Base-by-base conservation (phyloP, 2,329 filamentous ascomycete species). In the Aureobasidium sp. region DNA sequence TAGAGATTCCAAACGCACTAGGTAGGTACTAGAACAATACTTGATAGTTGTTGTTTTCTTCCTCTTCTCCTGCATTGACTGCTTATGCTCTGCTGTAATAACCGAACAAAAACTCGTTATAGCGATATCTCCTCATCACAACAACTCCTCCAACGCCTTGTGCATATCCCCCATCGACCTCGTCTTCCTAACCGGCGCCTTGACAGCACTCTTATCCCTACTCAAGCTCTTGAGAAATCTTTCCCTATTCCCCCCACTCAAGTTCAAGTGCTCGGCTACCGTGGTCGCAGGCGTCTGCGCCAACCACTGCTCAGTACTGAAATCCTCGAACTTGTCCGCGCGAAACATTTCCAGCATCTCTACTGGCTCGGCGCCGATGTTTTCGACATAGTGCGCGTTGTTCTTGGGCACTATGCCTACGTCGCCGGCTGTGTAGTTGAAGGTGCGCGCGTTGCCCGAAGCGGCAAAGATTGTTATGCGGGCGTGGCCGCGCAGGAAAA, bases 361-460 rank as follows among this genome's bases (percentile, higher is more conserved):
- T 2, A 92, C 74, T 20, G 87, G 83, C 71, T 91, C 87, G 53
- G 89, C 84, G n/a, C 88, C 86, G 5, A 90, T 84, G 68, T 91
- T 91, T 79, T 93, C 88, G 60, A 93, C 87, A 70, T 90, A 92
- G 70, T 92, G 88, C 3, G 87, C 89, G 80, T 89, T 90, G 70
- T 89, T 90, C 69, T 72, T 80, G 0, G 89, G 89, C 6, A 92
- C 87, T 65, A 91, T 88, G 15, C 87, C 89, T 0, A 91, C 87
- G 68, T 92, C 89, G 1, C 89, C 89, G 1, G 87, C 82, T 6
- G 82, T 76, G 72, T 89, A 92, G 75, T 92, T 85, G 69, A 92
- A 92, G 0, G 89, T 92, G 27, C 87, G 80, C 0, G 88, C 87
- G 25, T 78, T 84, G 31, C 85, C 84, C 67, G 88, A 83, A 2